Evolutionary conservation across 495 filamentous ascomycete genomes (phyloP).

Genomic region (Recurvomyces mirabilis): DNA sequence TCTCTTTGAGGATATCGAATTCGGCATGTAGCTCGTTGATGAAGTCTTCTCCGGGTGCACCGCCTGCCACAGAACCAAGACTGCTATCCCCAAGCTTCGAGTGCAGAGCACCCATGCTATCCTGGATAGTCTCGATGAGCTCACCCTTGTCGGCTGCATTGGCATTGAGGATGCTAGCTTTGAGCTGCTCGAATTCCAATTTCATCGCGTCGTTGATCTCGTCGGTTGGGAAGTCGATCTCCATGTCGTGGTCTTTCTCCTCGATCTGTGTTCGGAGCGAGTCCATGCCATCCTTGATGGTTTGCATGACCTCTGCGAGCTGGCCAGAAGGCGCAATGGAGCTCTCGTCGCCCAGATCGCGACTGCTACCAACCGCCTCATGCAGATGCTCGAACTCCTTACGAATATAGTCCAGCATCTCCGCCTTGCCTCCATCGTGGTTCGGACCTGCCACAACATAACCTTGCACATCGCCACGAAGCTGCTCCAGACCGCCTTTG

Average conservation of each 20-base stretch:
- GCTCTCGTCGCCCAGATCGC: slow-evolving; percentile 7
- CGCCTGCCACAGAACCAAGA: slow-evolving; percentile 4
- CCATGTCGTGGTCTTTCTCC: slow-evolving; percentile 18
- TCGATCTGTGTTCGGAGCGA: slow-evolving; percentile 25
- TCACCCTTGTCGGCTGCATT: slow-evolving; percentile 29
- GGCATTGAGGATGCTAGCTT: slow-evolving; percentile 24
- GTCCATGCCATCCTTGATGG: slow-evolving; percentile 29
- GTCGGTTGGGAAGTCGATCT: slow-evolving; percentile 25
- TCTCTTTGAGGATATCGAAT: slow-evolving; percentile 57
- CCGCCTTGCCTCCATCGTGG: slow-evolving; percentile 36
- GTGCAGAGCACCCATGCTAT: slow-evolving; percentile 28
- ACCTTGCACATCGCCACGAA: slow-evolving; percentile 61
- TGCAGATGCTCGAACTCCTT: slow-evolving; percentile 59
- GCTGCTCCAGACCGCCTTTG: slow-evolving; percentile 55
- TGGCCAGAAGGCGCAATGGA: slow-evolving; percentile 14
- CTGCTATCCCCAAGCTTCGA: slow-evolving; percentile 19
- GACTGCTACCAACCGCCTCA: slow-evolving; percentile 18
- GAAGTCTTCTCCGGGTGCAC: slow-evolving; percentile 21
- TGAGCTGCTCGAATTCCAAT: slow-evolving; percentile 52
- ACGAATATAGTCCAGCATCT: slow-evolving; percentile 59
- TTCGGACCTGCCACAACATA: slow-evolving; percentile 40
- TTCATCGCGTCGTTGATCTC: slow-evolving; percentile 36
- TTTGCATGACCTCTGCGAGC: slow-evolving; percentile 25
- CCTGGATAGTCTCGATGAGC: slow-evolving; percentile 28
- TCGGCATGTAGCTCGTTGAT: slow-evolving; percentile 32